phyloP scores from a whole-genome alignment of 257 asterid genomes.

The Paraleonurus japonicus region DNA sequence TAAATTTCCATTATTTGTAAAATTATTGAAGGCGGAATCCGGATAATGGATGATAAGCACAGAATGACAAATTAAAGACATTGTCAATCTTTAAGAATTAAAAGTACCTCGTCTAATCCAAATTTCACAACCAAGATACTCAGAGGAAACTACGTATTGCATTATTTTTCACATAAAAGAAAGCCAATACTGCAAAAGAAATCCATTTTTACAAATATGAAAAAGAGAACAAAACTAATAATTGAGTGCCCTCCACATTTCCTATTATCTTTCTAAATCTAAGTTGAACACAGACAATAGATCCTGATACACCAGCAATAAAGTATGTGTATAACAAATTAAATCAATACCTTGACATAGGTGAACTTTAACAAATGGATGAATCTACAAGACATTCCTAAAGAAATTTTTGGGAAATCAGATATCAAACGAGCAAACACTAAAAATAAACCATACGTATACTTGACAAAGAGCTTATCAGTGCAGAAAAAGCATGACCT shows the following conservation, averaged over 20 bases:
- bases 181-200: neutral
- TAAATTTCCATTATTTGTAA: neutral
- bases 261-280: neutral
- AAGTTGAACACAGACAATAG: neutral
- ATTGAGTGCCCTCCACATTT: neutral
- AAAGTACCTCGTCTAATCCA: neutral
- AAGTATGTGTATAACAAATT: neutral
- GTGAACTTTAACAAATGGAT: neutral
- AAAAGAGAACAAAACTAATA: neutral
- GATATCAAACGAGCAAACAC: too few species aligned
- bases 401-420: neutral
- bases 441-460: too few species aligned
- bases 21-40: neutral
- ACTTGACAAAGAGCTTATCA: too few species aligned
- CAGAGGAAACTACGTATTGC: neutral
- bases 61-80: neutral
- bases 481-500: too few species aligned
- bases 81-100: neutral
- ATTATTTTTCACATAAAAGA: neutral
- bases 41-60: neutral
- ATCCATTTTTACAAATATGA: neutral
- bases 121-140: neutral
- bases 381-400: neutral
- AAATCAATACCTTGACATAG: neutral
- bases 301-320: neutral